phyloP scores from a whole-genome alignment of 140 eudicot species.

The Flaveria floridana region DNA sequence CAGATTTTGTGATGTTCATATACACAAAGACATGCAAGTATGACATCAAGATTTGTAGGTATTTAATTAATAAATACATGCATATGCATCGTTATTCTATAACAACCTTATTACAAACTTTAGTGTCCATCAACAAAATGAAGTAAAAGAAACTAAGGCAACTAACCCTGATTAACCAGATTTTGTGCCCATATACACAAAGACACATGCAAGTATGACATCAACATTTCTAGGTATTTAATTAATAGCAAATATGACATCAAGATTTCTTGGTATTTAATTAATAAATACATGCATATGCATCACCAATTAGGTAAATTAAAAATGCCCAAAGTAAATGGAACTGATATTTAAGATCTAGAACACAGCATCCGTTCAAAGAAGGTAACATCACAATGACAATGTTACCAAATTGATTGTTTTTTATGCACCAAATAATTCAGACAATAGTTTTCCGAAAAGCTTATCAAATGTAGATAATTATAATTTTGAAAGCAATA shows the following conservation, averaged over 20 bases:
- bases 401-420: constrained; percentile 18
- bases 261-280: constrained; percentile 1
- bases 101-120: background rate
- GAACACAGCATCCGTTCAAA: constrained; percentile 8
- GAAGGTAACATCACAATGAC: constrained; percentile 8
- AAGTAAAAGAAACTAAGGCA: background rate
- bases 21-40: constrained; percentile 3
- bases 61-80: background rate
- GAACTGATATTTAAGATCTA: constrained; percentile 4
- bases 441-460: background rate
- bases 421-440: constrained; percentile 12
- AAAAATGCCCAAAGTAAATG: background rate
- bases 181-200: constrained; percentile 2
- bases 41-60: constrained; percentile 8
- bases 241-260: background rate
- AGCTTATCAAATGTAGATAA: constrained; percentile 11
- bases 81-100: background rate
- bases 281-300: background rate
- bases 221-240: background rate
- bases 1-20: constrained; percentile 12
- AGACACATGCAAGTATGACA: constrained; percentile 19
- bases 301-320: constrained; percentile 8
- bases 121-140: constrained; percentile 8
- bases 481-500: background rate
- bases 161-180: constrained; percentile 16